Percentiles rank a stretch among this genome's conserved stretches.
These are phyloP conservation scores for Monosporascus sp. DNA, from an alignment of 2,329 filamentous ascomycete species.

Conservation along the genomic window DNA sequence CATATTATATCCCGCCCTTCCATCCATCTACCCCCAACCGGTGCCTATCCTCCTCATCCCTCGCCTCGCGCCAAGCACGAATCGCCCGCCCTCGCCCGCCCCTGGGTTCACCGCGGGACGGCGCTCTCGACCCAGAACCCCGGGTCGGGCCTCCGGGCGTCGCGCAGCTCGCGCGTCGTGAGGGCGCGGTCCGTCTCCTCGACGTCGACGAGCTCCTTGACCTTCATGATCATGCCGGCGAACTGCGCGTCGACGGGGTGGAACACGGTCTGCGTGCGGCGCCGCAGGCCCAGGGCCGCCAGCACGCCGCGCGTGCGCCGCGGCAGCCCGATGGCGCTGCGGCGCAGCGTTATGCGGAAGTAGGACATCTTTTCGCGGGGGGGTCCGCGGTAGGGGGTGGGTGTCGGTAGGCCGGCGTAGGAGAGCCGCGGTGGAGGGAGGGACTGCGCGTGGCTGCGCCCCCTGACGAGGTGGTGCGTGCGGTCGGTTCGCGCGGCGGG, in stretches of 20 bases:
- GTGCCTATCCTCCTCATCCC: no score
- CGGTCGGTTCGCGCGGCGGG: no score
- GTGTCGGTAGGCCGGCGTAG: neutral
- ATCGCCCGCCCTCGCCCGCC: neutral
- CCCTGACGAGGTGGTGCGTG: no score
- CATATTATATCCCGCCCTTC: no score
- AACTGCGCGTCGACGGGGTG: slow-evolving; percentile 75
- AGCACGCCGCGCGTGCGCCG: slow-evolving; percentile 74
- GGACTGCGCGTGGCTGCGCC: no score
- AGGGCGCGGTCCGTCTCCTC: slow-evolving; percentile 65
- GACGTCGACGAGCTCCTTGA: slow-evolving; percentile 86
- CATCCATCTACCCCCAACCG: no score
- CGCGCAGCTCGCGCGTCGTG: slow-evolving; percentile 64
- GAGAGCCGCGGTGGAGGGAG: no score
- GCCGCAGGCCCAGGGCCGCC: slow-evolving; percentile 76
- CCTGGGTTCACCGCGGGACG: slow-evolving; percentile 24
- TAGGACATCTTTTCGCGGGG: slow-evolving; percentile 53
- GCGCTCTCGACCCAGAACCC: slow-evolving; percentile 75
- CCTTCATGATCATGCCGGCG: slow-evolving; percentile 87
- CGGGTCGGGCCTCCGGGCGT: slow-evolving; percentile 65
- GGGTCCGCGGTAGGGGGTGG: neutral
- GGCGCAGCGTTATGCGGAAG: slow-evolving; percentile 88
- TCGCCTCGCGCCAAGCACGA: no score
- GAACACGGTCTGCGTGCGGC: slow-evolving; percentile 83
- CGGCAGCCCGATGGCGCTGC: slow-evolving; percentile 84